Conservation (phyloP, 192 early-diverging fungal species). For the Entrophospora sp. region DNA sequence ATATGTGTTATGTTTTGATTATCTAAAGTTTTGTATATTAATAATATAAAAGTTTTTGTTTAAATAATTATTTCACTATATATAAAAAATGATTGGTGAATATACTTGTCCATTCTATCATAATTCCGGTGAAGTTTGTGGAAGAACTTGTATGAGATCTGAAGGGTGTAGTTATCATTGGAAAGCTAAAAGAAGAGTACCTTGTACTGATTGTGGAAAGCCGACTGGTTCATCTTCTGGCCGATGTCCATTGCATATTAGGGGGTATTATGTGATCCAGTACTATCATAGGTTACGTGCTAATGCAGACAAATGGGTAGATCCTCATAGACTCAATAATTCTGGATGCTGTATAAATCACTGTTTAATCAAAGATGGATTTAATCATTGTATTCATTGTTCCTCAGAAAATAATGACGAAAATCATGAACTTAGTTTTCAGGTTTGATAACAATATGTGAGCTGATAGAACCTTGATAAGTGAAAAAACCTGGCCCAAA, state of each 20-base stretch:
- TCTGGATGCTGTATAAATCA: no score
- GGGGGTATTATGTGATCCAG: not conserved
- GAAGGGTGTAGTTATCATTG: slow-evolving; percentile 2
- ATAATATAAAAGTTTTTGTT: not conserved
- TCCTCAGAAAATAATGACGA: no score
- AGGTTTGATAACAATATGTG: no score
- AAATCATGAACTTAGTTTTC: no score
- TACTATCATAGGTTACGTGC: not conserved
- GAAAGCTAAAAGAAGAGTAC: not conserved
- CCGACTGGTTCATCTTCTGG: not conserved
- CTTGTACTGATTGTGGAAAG: no score
- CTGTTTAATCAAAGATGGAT: no score
- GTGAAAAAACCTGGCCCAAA: no score
- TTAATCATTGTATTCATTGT: no score
- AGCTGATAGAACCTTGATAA: no score
- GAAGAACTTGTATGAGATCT: not conserved
- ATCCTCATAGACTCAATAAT: no score
- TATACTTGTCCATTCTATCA: not conserved
- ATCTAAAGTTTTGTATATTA: no score
- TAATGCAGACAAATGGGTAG: not conserved
- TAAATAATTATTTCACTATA: not conserved
- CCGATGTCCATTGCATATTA: not conserved
- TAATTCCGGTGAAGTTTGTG: not conserved
- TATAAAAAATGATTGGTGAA: slow-evolving; percentile 7
- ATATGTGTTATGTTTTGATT: no score